A percentile compares a stretch with the other conserved stretches of the same genome.
Evolutionary conservation across 805 yeast genomes (phyloP).

Genomic region (Priceomyces carsonii): DNA sequence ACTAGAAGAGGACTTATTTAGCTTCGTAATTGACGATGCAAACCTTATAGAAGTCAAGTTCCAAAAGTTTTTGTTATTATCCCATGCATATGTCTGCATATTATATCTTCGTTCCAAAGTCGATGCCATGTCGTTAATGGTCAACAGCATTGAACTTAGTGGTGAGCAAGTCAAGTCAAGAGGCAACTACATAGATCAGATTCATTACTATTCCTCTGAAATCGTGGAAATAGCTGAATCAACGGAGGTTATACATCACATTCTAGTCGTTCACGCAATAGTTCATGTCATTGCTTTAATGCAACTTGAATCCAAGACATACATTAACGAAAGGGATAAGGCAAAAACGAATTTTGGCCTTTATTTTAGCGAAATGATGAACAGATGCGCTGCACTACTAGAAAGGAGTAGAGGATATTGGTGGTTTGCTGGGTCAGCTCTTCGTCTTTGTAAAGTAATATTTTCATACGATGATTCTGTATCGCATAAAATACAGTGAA

Average conservation of each 20-base stretch:
- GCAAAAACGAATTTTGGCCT: slow-evolving; percentile 7
- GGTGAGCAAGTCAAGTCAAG: not conserved
- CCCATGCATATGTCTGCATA: slow-evolving; percentile 18
- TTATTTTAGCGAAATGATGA: slow-evolving; percentile 3
- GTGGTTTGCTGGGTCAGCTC: slow-evolving; percentile 30
- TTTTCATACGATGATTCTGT: too few species aligned
- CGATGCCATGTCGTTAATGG: slow-evolving; percentile 24
- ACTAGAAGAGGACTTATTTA: slow-evolving; percentile 23
- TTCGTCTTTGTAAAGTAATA: slow-evolving; percentile 8
- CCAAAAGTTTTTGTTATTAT: slow-evolving; percentile 13
- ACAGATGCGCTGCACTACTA: slow-evolving; percentile 7
- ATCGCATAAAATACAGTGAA: too few species aligned
- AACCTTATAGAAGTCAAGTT: too few species aligned
- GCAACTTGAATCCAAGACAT: slow-evolving; percentile 22
- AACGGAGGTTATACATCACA: slow-evolving; percentile 20
- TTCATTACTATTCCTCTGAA: slow-evolving; percentile 13
- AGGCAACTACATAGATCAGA: slow-evolving; percentile 9
- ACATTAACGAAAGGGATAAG: not conserved
- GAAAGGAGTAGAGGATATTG: slow-evolving; percentile 19
- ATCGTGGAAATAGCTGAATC: slow-evolving; percentile 12
- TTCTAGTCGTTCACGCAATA: slow-evolving; percentile 23
- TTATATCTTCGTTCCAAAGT: slow-evolving; percentile 25
- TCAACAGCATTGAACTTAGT: slow-evolving; percentile 12
- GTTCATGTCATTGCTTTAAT: slow-evolving; percentile 26
- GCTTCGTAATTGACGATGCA: too few species aligned